Evolutionary conservation across 768 basidiomycete species (phyloP), one percentile per base, ranked within the genome.

Genomic region (Chalciporus pseudorubinellus): DNA sequence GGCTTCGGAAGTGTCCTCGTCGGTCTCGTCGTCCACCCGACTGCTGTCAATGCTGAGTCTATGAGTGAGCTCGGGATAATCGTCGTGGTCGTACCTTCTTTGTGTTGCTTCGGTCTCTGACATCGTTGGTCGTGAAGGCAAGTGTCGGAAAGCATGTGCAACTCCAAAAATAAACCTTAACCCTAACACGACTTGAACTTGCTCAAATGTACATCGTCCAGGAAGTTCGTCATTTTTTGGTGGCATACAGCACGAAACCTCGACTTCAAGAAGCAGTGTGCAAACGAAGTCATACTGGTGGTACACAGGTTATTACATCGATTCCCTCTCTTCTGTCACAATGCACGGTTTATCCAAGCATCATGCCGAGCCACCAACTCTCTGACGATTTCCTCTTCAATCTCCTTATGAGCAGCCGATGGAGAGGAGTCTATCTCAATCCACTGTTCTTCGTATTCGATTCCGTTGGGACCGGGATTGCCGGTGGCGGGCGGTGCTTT

Each of bases 361-460:
- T 74, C 71, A 70, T 99, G 95, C 55, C 88, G 77, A 59, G 69
- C 73, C 6, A 91, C 80, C 44, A 98, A 72, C 63, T 91, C 88
- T 2, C 63, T 68, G 1, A 98, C 74, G 55, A 98, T 98, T 49
- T 92, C 84, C 62, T 95, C 89, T 68, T 99, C 95, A 33, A 99
- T 98, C 72, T 99, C 95, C 53, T 84, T 84, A 28, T 60, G 65
- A 24, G 65, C 24, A 1, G 69, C 61, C 11, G 70, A 65, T 1
- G 72, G 60, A 34, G 67, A 64, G 21, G 73, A 26, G 48, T 82
- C 78, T 39, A 89, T 85, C 38, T 80, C 77, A 14, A 91, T 70
- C 85, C 87, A 88, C 3, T 71, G 73, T 58, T 87, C 83, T 18
- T 70, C 65, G 54, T 81, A 87, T 12, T 65, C 57, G n/a, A 54